Base-by-base conservation (phyloP, 306 rosid species). In the Neltuma alba region DNA sequence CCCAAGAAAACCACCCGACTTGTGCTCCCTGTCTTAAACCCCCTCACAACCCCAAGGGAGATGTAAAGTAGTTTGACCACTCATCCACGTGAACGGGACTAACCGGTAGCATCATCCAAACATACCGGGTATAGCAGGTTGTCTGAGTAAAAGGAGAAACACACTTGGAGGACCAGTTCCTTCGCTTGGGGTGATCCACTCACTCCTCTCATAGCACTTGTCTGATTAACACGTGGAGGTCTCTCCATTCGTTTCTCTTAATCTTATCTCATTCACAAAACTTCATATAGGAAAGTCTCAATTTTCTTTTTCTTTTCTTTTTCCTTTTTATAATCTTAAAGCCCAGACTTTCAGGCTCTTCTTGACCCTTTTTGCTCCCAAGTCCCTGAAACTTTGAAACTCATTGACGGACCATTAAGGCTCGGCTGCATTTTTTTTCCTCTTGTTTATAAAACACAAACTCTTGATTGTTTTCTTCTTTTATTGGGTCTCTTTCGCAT, bases 1-100 rank as follows among this genome's bases (percentile, higher is more conserved):
- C 88, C 78, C 84, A 47, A 41, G 83, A 85, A 86, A 89, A 83
- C 87, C 87, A 86, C 86, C 83, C 61, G 76, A 79, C 42, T 40
- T 47, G 33, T 42, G 80, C 76, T 86, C 86, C 80, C 83, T 88
- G 89, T 86, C 88, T 90, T 90, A 88, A 90, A 90, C 94, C 92
- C 87, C 87, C 90, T 76, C 76, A 68, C 71, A 80, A 58, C 62
- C 82, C 75, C 78, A 79, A 81, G 73, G 70, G 82, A 68, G 41
- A 76, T 86, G 54, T 70, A 82, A 84, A 81, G 38, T 36, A 23
- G 60, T 88, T 84, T 81, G 89, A 85, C 86, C 90, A 78, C 83
- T 66, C 79, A 72, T 62, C 83, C 66, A 72, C 27, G 57, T 75
- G 67, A 62, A 79, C 82, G 23, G 80, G 81, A 71, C 15, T 50